Percentiles rank a stretch among this genome's conserved stretches.
Conservation (phyloP, 2,329 filamentous ascomycete genomes). For the Colletotrichum tofieldiae region DNA sequence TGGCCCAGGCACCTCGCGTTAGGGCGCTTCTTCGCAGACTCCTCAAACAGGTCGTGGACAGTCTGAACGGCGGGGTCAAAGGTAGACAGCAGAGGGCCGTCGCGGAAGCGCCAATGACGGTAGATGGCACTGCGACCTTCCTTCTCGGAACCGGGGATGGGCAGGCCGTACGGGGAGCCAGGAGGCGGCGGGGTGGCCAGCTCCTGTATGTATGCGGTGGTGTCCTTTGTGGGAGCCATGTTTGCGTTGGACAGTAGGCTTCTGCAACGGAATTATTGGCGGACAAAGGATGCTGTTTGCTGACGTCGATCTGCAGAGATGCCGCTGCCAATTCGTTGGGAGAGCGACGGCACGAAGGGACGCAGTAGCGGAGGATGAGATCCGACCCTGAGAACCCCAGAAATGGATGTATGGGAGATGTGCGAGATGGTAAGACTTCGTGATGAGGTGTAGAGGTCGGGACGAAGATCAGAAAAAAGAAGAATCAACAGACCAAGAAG, state of each 20-base stretch:
- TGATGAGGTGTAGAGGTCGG: background rate
- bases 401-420: conserved; percentile 17
- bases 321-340: conserved; percentile 23
- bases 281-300: conserved; percentile 7
- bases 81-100: conserved; percentile 79
- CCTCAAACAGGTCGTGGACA: conserved; percentile 86
- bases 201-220: conserved; percentile 64
- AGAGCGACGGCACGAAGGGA: background rate
- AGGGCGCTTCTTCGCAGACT: conserved; percentile 72
- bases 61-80: conserved; percentile 81
- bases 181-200: conserved; percentile 76
- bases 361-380: background rate
- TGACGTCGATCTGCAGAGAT: conserved; percentile 27
- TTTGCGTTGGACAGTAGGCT: conserved; percentile 23
- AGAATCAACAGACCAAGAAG: conserved; percentile 22
- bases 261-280: background rate
- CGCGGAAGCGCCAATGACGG: conserved; percentile 83
- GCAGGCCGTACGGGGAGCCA: conserved; percentile 83
- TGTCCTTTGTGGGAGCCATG: conserved; percentile 53
- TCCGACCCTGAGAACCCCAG: background rate
- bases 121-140: conserved; percentile 84
- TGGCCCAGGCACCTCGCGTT: conserved; percentile 84
- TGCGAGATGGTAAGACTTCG: background rate
- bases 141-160: conserved; percentile 81
- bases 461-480: conserved; percentile 1